Percentiles rank a stretch among this genome's conserved stretches.
phyloP scores from a whole-genome alignment of 345 rosid genomes.

The Boechera stricta region DNA sequence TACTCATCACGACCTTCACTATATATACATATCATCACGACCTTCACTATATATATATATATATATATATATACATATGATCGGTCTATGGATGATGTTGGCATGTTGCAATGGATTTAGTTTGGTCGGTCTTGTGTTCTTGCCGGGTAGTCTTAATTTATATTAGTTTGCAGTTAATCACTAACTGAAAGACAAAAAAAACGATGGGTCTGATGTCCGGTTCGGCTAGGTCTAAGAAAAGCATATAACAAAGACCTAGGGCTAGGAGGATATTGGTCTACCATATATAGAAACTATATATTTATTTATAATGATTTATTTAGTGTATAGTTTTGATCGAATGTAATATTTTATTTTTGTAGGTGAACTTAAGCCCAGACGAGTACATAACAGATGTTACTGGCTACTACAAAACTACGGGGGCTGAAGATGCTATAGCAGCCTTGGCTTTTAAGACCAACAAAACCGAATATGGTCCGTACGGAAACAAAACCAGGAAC shows the following conservation, averaged over 20 bases:
- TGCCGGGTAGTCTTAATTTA: background rate
- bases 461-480: slow-evolving; percentile 42
- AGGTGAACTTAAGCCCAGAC: slow-evolving; percentile 44
- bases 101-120: background rate
- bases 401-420: slow-evolving; percentile 37
- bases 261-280: background rate
- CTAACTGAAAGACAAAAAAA: background rate
- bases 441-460: slow-evolving; percentile 44
- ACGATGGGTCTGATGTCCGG: background rate
- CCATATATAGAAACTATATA: background rate
- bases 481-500: slow-evolving; percentile 42
- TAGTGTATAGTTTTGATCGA: background rate
- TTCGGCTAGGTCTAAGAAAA: background rate
- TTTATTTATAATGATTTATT: background rate
- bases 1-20: slow-evolving; percentile 18
- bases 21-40: background rate
- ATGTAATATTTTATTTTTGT: background rate
- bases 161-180: background rate
- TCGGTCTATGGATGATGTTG: background rate
- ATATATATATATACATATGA: background rate
- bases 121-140: background rate
- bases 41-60: background rate
- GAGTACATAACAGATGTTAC: slow-evolving; percentile 46
- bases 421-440: slow-evolving; percentile 41
- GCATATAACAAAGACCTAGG: background rate